Conservation (phyloP, 345 rosid genomes). For the Salix suchowensis region DNA sequence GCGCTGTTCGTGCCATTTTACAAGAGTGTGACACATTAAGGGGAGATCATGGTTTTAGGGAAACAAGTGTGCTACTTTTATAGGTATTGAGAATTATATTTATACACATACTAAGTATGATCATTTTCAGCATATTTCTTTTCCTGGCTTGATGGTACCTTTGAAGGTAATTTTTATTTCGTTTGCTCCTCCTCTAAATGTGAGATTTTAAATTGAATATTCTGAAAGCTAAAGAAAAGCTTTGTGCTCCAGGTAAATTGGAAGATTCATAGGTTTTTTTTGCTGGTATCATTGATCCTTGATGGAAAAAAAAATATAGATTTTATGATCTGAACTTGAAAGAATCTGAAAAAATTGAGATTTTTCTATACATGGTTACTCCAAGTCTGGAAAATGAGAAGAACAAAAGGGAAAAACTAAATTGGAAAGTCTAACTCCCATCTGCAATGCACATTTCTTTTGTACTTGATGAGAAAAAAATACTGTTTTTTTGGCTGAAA, state of each 20-base stretch:
- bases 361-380: not conserved
- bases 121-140: not conserved
- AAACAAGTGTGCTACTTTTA: not conserved
- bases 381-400: not conserved
- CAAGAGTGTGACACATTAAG: not conserved
- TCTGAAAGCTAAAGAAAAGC: not conserved
- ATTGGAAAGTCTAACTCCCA: not conserved
- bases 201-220: not conserved
- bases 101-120: not conserved
- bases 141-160: not conserved
- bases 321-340: not conserved
- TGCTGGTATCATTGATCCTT: not conserved
- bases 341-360: not conserved
- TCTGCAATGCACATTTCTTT: not conserved
- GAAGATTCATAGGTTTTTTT: not conserved
- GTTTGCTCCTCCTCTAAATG: not conserved
- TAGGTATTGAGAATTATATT: not conserved
- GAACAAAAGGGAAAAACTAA: not conserved
- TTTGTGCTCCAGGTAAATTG: not conserved
- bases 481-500: not conserved
- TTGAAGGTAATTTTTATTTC: not conserved
- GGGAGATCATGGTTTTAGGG: not conserved
- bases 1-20: not conserved
- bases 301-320: not conserved
- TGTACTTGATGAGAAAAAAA: not conserved